Percentiles rank a stretch among this genome's conserved stretches.
These are phyloP conservation scores for Dipteronia dyeriana DNA, from an alignment of 345 rosid genomes.

Conservation along the genomic window DNA sequence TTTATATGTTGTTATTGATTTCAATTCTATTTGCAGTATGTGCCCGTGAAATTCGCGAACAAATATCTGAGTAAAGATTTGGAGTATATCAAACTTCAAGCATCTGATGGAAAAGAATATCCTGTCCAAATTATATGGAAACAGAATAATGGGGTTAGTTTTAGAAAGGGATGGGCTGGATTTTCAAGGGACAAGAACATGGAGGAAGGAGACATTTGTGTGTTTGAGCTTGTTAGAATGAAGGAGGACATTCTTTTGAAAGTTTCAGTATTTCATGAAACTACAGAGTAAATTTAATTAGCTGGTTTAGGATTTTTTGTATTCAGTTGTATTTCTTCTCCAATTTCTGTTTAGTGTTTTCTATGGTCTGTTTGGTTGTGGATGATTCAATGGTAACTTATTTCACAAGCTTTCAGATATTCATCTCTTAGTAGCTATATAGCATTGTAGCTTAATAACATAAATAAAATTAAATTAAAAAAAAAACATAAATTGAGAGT, in stretches of 20 bases:
- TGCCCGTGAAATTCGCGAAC: not conserved
- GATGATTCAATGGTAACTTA: not conserved
- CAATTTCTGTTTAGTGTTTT: not conserved
- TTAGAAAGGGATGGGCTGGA: conserved; percentile 15
- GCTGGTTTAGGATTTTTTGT: not conserved
- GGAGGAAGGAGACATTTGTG: not conserved
- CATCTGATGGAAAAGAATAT: not conserved
- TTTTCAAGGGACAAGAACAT: not conserved
- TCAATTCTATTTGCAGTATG: not conserved
- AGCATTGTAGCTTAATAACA: too few relatives aligned
- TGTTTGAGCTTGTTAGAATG: not conserved
- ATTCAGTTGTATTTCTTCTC: not conserved
- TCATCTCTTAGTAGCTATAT: not conserved
- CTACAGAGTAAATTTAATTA: not conserved
- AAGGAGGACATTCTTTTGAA: conserved; percentile 5
- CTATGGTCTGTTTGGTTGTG: not conserved
- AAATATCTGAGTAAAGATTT: not conserved
- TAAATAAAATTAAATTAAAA: too few relatives aligned
- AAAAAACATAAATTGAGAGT: too few relatives aligned
- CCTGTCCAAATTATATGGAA: not conserved
- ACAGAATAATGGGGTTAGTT: too few relatives aligned
- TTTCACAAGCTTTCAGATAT: not conserved
- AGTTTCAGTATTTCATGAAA: not conserved
- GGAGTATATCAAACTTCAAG: not conserved
- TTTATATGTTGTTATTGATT: not conserved